Base-by-base conservation (phyloP, 257 asterid species). In the Rauvolfia tetraphylla region DNA sequence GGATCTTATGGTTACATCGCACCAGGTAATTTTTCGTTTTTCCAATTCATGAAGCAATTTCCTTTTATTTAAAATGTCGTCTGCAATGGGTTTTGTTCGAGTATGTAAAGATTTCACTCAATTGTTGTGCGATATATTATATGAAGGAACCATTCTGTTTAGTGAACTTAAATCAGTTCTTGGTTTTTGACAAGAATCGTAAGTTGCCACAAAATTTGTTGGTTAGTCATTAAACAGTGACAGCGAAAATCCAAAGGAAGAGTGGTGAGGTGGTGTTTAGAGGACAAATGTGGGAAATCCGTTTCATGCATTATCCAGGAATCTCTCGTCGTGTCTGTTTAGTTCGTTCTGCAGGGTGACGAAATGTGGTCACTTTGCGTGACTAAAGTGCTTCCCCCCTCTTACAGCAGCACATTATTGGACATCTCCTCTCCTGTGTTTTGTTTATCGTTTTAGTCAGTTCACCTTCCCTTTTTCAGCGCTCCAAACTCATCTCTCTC, bases 1-100 rank as follows among this genome's bases (percentile, higher is more conserved):
- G 98, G 98, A 75, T 92, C 98, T 1, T 95, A 91, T 23, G 98
- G 98, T 71, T 95, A 92, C 90, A 95, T 95, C 63, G 98, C 98
- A 0, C 98, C 98, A 34, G 98, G 98, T 93, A 72, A 29, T 62
- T 38, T 0, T 41, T 39, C 58, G 68, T 8, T 46, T 51, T 23
- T 15, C 15, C 3, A 49, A 49, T 14, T 49, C 49, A 4, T 44
- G 14, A 44, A 7, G 14, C 0, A 44, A 44, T 44, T 44, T 44
- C 49, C 14, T 44, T 10, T 44, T 9, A 41, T n/a, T n/a, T n/a
- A n/a, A n/a, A n/a, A n/a, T n/a, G n/a, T n/a, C n/a, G n/a, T n/a
- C n/a, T n/a, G n/a, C n/a, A n/a, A n/a, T n/a, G n/a, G n/a, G n/a
- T n/a, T n/a, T n/a, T n/a, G n/a, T n/a, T n/a, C n/a, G n/a, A n/a